Percentiles rank a stretch among this genome's conserved stretches.
Conservation (phyloP, 148 eudicot genomes). For the Chenopodium formosanum region DNA sequence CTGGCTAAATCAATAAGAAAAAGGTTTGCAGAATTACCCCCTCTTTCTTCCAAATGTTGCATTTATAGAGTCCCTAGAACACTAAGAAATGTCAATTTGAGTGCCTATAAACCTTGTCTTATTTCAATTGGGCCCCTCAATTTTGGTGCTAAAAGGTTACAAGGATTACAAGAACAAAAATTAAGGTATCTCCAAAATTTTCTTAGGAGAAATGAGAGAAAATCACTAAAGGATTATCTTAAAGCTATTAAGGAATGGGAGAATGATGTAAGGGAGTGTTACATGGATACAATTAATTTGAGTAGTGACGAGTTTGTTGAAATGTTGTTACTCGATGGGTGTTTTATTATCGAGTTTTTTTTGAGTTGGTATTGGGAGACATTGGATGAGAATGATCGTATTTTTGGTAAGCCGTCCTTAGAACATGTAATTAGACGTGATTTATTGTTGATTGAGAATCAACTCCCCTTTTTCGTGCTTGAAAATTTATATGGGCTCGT, state of each 20-base stretch:
- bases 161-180: slow-evolving; percentile 34
- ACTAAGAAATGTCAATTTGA: slow-evolving; percentile 26
- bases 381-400: slow-evolving; percentile 27
- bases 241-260: slow-evolving; percentile 30
- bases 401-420: slow-evolving; percentile 35
- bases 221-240: slow-evolving; percentile 27
- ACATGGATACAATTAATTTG: slow-evolving; percentile 21
- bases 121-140: slow-evolving; percentile 35
- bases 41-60: slow-evolving; percentile 34
- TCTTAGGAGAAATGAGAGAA: slow-evolving; percentile 32
- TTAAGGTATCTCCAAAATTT: slow-evolving; percentile 33
- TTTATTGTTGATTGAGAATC: slow-evolving; percentile 33
- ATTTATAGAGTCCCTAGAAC: slow-evolving; percentile 34
- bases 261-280: slow-evolving; percentile 27
- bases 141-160: slow-evolving; percentile 11
- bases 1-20: slow-evolving; percentile 32
- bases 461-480: slow-evolving; percentile 31
- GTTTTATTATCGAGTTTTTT: slow-evolving; percentile 38
- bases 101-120: slow-evolving; percentile 29
- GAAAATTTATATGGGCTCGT: slow-evolving; percentile 27
- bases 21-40: slow-evolving; percentile 27
- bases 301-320: slow-evolving; percentile 31
- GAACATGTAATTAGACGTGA: slow-evolving; percentile 36
- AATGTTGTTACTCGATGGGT: slow-evolving; percentile 35
- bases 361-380: slow-evolving; percentile 34